Evolutionary conservation across 2,329 filamentous ascomycete genomes (phyloP), one percentile per base, ranked within the genome.

Genomic region (Cladophialophora immunda): DNA sequence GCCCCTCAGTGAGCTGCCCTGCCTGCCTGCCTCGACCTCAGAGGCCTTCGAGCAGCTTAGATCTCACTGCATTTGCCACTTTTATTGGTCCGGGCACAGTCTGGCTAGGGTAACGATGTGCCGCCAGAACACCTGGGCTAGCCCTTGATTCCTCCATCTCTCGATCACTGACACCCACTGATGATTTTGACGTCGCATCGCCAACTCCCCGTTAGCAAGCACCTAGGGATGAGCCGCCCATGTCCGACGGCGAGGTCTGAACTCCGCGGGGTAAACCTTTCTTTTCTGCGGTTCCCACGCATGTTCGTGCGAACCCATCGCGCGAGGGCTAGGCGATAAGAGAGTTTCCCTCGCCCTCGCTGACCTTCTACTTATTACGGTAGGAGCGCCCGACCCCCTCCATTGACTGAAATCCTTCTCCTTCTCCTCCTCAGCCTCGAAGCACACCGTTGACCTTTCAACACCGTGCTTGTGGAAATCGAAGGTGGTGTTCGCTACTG

Each of bases 341-440:
- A 53, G 29, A n/a, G 13, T 25, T 11, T 22, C 38, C 13, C 34
- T 56, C 59, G 50, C 59, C 25, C 59, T 62, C 59, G 59, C 59
- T 62, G 50, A 62, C 50, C 1, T 17, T 58, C 7, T 58, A 41
- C 59, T 62, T 62, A 56, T 62, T 62, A 62, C 59, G 59, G 59
- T 56, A 62, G 36, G 59, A 56, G 36, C 32, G 19, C 59, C 59
- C 59, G 59, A 62, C 50, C 30, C 30, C 22, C n/a, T 41, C 52
- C 27, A 4, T 38, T 53, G 8, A 25, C 0, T 25, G 15, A 22
- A 50, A 11, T 25, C 45, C 22, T 25, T 30, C 30, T 36, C 41
- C n/a, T 34, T 47, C 19, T n/a, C 25, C 58, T 60, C 27, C 19
- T 55, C 59, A 62, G 38, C 59, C 50, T 62, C 17, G 50, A 62